phyloP scores from a whole-genome alignment of 1,284 basidiomycete genomes.

The Vanrija humicola region DNA sequence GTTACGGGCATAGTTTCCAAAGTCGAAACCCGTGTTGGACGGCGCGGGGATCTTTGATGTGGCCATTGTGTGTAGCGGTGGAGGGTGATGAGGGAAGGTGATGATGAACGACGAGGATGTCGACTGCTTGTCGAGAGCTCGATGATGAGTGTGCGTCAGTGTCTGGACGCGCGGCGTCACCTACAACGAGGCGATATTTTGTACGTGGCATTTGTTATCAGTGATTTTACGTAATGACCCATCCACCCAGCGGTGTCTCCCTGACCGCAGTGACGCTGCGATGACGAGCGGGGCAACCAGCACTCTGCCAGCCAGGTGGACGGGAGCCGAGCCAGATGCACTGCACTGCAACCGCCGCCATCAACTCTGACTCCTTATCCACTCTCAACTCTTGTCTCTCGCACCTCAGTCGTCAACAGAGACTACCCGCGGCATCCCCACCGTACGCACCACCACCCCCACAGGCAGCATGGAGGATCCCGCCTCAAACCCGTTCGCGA shows the following conservation, averaged over 20 bases:
- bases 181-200: not conserved
- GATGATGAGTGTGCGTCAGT: not conserved
- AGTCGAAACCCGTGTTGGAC: conserved; percentile 60
- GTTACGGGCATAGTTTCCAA: conserved; percentile 70
- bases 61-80: conserved; percentile 23
- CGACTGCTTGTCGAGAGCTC: not conserved
- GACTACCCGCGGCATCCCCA: not conserved
- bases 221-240: too few relatives aligned
- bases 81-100: not conserved
- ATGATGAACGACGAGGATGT: not conserved
- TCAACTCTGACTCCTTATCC: not conserved
- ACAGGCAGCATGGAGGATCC: conserved; percentile 16
- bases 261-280: not conserved
- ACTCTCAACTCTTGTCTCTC: not conserved
- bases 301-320: not conserved
- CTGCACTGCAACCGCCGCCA: not conserved
- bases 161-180: conserved; percentile 15
- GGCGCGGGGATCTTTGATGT: conserved; percentile 23
- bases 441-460: not conserved
- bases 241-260: too few relatives aligned
- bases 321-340: not conserved
- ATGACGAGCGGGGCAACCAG: not conserved
- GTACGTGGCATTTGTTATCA: too few relatives aligned
- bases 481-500: conserved; percentile 17
- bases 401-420: not conserved